A percentile compares a stretch with the other conserved stretches of the same genome.
These are phyloP conservation scores for Potentilla sterilis DNA, from an alignment of 306 rosid genomes.

Conservation along the genomic window DNA sequence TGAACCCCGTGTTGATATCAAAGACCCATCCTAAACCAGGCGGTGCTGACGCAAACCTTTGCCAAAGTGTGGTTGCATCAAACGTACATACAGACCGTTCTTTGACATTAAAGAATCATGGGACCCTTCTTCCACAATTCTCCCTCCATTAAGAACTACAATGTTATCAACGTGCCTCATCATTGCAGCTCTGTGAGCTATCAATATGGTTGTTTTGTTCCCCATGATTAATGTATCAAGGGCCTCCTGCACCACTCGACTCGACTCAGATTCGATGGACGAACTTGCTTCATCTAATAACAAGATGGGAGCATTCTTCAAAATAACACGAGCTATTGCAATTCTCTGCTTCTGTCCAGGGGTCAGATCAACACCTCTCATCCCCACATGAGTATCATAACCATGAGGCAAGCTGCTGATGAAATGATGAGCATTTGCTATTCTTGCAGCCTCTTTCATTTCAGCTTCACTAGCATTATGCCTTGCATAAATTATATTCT, in stretches of 20 bases:
- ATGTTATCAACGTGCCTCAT: constrained; percentile 98
- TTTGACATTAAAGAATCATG: constrained; percentile 77
- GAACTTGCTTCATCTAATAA: constrained; percentile 98
- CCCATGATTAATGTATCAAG: constrained; percentile 98
- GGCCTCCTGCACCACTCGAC: constrained; percentile 99
- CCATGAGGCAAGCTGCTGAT: constrained; percentile 98
- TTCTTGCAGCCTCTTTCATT: constrained; percentile 97
- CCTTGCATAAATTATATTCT: constrained; percentile 95
- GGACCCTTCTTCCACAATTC: constrained; percentile 93
- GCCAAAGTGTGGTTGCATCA: constrained; percentile 99
- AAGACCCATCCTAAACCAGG: constrained; percentile 49
- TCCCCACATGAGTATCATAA: constrained; percentile 97
- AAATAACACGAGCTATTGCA: constrained; percentile 91
- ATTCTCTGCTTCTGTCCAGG: constrained; percentile 99
- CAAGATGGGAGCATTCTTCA: constrained; percentile 93
- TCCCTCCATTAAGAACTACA: constrained; percentile 97
- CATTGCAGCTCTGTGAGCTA: constrained; percentile 99
- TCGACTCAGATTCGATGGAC: constrained; percentile 94
- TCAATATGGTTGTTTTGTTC: constrained; percentile 94
- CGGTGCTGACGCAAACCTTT: constrained; percentile 94
- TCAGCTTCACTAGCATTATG: constrained; percentile 99
- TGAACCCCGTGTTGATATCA: constrained; percentile 34
- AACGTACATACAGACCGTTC: constrained; percentile 87
- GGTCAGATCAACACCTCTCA: constrained; percentile 98
- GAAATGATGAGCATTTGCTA: constrained; percentile 99